phyloP scores from a whole-genome alignment of 2,329 filamentous ascomycete species.

The Aureobasidium sp. region DNA sequence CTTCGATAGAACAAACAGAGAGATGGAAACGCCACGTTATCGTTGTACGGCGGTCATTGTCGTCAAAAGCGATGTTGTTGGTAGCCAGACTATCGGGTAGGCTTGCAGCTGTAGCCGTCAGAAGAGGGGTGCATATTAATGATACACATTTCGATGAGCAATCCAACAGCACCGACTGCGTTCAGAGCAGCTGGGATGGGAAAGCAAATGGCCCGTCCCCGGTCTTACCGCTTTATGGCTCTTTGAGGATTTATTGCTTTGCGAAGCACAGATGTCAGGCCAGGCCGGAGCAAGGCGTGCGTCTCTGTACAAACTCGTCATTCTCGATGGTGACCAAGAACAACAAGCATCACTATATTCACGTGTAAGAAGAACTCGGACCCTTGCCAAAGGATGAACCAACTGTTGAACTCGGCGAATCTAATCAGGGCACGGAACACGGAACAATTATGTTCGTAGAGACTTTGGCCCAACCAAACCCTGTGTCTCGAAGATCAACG shows the following conservation, averaged over 20 bases:
- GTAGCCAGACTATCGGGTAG: not conserved
- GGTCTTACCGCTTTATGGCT: not conserved
- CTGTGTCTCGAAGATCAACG: not conserved
- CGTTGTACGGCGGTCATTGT: not conserved
- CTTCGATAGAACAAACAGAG: not conserved
- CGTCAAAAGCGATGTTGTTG: not conserved
- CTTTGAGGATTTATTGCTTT: not conserved
- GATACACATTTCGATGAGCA: not conserved
- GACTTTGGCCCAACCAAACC: slow-evolving; percentile 4
- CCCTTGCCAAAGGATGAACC: not conserved
- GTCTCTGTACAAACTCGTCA: not conserved
- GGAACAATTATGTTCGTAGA: not conserved
- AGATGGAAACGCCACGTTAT: not conserved
- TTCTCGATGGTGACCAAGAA: not conserved
- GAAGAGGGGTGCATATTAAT: not conserved
- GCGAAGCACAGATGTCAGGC: not conserved
- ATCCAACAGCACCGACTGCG: not conserved
- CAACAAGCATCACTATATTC: not conserved
- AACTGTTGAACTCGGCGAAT: slow-evolving; percentile 1
- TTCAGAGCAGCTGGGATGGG: slow-evolving; percentile 2
- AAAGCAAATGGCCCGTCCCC: not conserved
- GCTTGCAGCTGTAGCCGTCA: not conserved
- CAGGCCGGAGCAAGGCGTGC: not conserved
- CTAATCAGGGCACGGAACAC: slow-evolving; percentile 1
- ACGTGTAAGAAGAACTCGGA: not conserved